These are phyloP conservation scores for Aphanomyces astaci DNA, from an alignment of 352 stramenopile genomes.

Conservation along the genomic window DNA sequence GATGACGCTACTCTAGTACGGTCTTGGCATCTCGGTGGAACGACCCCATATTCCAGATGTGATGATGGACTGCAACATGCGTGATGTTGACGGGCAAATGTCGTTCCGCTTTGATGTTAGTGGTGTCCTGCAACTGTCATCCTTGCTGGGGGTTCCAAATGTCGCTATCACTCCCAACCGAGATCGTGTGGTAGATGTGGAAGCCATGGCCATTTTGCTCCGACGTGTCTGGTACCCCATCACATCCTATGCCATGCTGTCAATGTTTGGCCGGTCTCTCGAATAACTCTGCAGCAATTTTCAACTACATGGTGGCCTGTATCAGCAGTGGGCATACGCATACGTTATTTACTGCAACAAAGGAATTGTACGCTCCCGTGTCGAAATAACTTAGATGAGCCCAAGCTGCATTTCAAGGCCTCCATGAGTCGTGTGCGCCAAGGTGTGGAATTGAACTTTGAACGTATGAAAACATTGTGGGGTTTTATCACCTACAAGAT, in stretches of 20 bases:
- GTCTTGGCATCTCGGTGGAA: not conserved
- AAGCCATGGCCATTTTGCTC: not conserved
- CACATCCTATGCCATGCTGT: not conserved
- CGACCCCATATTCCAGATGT: not conserved
- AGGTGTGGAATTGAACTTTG: conserved; percentile 24
- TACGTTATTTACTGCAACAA: not conserved
- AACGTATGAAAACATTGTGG: conserved; percentile 21
- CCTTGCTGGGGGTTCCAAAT: not conserved
- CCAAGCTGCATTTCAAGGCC: conserved; percentile 14
- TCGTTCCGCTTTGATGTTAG: not conserved
- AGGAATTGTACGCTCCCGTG: not conserved
- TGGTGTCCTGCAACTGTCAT: not conserved
- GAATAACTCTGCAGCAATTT: not conserved
- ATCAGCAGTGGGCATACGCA: not conserved
- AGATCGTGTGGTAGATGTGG: not conserved
- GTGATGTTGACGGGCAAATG: not conserved
- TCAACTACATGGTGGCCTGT: not conserved
- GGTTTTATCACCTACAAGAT: conserved; percentile 19
- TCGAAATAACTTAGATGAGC: not conserved
- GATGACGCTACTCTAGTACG: not conserved
- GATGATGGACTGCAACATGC: not conserved
- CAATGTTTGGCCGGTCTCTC: not conserved
- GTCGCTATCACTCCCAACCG: not conserved
- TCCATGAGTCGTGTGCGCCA: conserved; percentile 19
- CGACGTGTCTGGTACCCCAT: not conserved